Evolutionary conservation across 176 grass and related monocot genomes (phyloP), one percentile per base, ranked within the genome.

Genomic region (Musa beccarii): DNA sequence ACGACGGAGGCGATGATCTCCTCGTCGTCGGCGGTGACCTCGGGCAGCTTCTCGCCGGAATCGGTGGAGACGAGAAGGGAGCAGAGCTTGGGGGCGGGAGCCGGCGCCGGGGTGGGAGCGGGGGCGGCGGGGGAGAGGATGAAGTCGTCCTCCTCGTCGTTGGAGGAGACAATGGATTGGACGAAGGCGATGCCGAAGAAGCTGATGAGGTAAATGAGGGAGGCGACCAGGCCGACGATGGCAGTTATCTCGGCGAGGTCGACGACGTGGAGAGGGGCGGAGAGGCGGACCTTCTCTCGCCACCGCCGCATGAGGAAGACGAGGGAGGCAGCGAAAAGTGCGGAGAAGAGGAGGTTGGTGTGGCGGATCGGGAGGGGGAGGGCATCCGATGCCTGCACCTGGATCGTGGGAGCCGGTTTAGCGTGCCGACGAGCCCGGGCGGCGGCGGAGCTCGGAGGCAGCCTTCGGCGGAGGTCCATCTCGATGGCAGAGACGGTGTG

Each of bases 141-240:
- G 54, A 61, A 61, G 23, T 61, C 54, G 53, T 75, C 73, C 25
- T 34, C 54, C 54, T 75, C 73, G 13, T 75, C 73, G 2, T 75
- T 53, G 9, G 51, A 25, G 50, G 51, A 72, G 70, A 49, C 17
- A 8, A 59, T n/a, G 26, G 54, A 75, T 26, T 75, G 73, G 22
- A 75, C 73, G 73, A 59, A 75, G 54, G 54, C 12, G 73, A 75
- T 61, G 25, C 73, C 73, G 17, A 75, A 75, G 73, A 75, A 75
- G 53, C 54, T 43, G 53, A 75, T 59, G 8, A 75, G 54, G 73
- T 75, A 75, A 14, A 75, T 75, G 54, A 75, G 73, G 25, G 73
- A 75, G 73, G 54, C 73, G 54, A 61, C 54, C 54, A 75, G 54
- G 25, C 54, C 73, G 16, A 75, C 25, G 73, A 75, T 59, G 73